Evolutionary conservation across 148 eudicot species (phyloP), one percentile per base, ranked within the genome.

Genomic region (Diospyros lotus): DNA sequence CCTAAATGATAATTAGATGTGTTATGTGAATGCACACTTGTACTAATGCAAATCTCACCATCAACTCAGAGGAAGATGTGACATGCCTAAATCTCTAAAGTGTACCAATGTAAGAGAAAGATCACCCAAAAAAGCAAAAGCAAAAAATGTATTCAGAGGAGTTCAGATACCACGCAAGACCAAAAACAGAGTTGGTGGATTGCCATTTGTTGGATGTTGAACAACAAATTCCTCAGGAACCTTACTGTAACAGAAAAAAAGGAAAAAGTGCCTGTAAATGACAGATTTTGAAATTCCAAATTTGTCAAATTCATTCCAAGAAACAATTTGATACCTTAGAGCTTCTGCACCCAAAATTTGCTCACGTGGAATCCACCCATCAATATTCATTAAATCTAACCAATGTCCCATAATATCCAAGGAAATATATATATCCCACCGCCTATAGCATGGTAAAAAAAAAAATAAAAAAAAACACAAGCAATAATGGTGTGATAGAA

Each of bases 351-450:
- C 99, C 85, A 95, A 88, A 81, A 95, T 93, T 75, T 89, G 98
- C 80, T 95, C 99, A 77, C 99, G 99, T 52, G 99, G 99, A 80
- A 95, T 95, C 99, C 99, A 95, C 58, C 99, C 99, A 77, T 95
- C 99, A 82, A 86, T 78, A 81, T 95, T 95, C 89, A 95, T 88
- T 73, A 95, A 84, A 82, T 95, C 99, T 80, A 95, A 78, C 99
- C 99, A 95, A 79, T 95, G 99, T 60, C 97, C 97, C 80, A 95
- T 78, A 55, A 93, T 91, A 76, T 95, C 99, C 93, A 95, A 80
- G 84, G 85, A 84, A 59, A 95, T 91, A 67, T 51, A 78, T 62
- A 87, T 78, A 87, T 95, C 99, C 99, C 99, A 90, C 46, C 88
- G 93, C 93, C 97, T 93, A 73, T 78, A 46, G 28, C 66, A 50